Evolutionary conservation across 1,284 basidiomycete species (phyloP), one percentile per base, ranked within the genome.

Genomic region (Neolentinus lepideus): DNA sequence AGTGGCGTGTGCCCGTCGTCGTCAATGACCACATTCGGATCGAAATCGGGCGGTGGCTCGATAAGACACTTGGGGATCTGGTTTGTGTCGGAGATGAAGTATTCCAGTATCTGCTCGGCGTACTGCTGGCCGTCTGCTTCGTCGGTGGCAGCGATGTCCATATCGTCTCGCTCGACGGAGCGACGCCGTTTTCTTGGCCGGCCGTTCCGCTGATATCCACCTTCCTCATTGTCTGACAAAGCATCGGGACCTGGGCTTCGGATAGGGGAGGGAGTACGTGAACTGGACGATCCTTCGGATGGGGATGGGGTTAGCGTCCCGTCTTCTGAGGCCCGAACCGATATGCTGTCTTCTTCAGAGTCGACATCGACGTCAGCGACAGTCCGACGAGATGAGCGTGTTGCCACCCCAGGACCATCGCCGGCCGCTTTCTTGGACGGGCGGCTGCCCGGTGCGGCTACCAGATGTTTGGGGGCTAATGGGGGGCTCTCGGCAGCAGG

Each of bases 1-100:
- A 99, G 73, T 21, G 97, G 88, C 0, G 96, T 98, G 70, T 99
- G 97, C 0, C 94, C 94, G 67, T 99, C 97, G 63, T 99, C 97
- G 72, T 99, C 97, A 61, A 99, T 99, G 51, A 89, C 86, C 76
- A 95, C 92, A 67, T 99, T 95, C 8, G 97, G 87, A 68, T 99
- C 93, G 70, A 98, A 97, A 72, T 98, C 92, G 46, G 82, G 68
- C 2, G 97, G 95, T 2, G 96, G 97, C 50, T 81, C 83, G 58
- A 97, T 87, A 63, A 99, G 85, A 56, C 98, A 79, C 24, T 84
- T 77, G 2, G 97, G 97, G 38, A 98, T 87, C 66, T 95, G 91
- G 61, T 92, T 92, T 45, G 94, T 92, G 71, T 99, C 97, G 48
- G 96, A 98, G 63, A 99, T 95, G 71, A 99, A 99, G 73, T 98